Conservation (phyloP, 2,329 filamentous ascomycete genomes). For the Arthrinium phaeospermum region DNA sequence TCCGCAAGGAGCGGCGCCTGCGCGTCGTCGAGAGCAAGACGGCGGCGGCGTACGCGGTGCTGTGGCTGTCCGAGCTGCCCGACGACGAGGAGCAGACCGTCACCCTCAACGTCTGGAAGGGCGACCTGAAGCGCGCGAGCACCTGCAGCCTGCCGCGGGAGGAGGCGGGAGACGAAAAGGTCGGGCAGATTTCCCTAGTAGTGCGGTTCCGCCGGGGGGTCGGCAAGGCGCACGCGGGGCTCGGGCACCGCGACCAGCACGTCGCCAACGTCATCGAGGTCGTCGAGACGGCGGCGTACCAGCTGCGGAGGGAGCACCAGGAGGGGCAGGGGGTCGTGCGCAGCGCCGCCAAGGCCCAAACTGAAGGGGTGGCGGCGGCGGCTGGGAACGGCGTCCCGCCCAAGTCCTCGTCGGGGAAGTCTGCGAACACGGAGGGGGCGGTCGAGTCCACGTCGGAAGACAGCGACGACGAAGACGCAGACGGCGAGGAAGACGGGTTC, state of each 20-base stretch:
- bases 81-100: constrained; percentile 9
- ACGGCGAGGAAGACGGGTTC: neutral
- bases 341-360: neutral
- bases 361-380: neutral
- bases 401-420: neutral
- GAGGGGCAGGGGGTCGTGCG: neutral
- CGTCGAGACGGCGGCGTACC: constrained; percentile 19
- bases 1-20: constrained; percentile 20
- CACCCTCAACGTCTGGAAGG: constrained; percentile 17
- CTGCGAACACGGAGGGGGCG: neutral
- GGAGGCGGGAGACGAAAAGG: constrained; percentile 1
- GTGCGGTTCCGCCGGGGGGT: constrained; percentile 2
- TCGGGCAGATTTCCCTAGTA: neutral
- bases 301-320: neutral
- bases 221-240: neutral
- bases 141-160: constrained; percentile 13
- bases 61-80: constrained; percentile 11
- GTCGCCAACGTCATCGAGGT: constrained; percentile 19
- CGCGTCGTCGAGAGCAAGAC: constrained; percentile 13
- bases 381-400: neutral
- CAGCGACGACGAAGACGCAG: neutral
- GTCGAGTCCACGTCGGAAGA: constrained; percentile 11
- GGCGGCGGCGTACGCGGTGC: constrained; percentile 4
- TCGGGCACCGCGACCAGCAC: constrained; percentile 14
- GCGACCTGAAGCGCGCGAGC: constrained; percentile 20